phyloP scores from a whole-genome alignment of 1,284 basidiomycete genomes.

The Pterulicium gracile region DNA sequence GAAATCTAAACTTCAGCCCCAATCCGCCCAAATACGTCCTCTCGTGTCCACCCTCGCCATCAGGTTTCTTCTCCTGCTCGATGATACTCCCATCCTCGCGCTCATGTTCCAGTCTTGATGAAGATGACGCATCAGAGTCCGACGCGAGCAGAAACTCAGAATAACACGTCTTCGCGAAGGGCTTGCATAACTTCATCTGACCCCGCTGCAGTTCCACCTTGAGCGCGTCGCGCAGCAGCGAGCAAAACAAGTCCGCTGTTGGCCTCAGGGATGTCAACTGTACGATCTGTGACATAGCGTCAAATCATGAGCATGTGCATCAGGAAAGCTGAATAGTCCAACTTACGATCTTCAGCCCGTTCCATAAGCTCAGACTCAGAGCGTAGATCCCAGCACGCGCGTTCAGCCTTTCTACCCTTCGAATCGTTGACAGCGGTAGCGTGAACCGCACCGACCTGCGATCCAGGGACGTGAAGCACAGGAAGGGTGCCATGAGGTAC shows the following conservation, averaged over 20 bases:
- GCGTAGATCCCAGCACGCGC: slow-evolving; percentile 92
- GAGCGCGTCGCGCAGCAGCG: slow-evolving; percentile 80
- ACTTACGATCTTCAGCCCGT: slow-evolving; percentile 83
- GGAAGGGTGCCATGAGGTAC: slow-evolving; percentile 81
- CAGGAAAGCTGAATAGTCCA: no score
- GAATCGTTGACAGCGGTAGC: slow-evolving; percentile 85
- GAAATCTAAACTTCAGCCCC: slow-evolving; percentile 84
- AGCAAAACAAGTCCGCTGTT: slow-evolving; percentile 91
- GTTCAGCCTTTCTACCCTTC: slow-evolving; percentile 91
- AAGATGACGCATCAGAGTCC: slow-evolving; percentile 22
- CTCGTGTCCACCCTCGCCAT: slow-evolving; percentile 25
- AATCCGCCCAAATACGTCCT: slow-evolving; percentile 75
- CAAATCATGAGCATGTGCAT: background rate
- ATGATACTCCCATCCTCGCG: slow-evolving; percentile 57
- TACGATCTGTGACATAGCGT: slow-evolving; percentile 52
- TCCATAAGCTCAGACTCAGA: slow-evolving; percentile 89
- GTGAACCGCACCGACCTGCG: slow-evolving; percentile 88
- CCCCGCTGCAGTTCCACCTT: slow-evolving; percentile 81
- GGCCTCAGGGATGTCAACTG: slow-evolving; percentile 94
- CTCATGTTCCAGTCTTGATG: slow-evolving; percentile 47
- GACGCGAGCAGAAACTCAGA: slow-evolving; percentile 80
- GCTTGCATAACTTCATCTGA: slow-evolving; percentile 90
- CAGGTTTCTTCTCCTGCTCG: slow-evolving; percentile 40
- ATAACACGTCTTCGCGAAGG: slow-evolving; percentile 88
- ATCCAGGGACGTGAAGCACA: slow-evolving; percentile 88